Evolutionary conservation across 805 yeast species (phyloP).

Genomic region (Zygotorulaspora danielsina): DNA sequence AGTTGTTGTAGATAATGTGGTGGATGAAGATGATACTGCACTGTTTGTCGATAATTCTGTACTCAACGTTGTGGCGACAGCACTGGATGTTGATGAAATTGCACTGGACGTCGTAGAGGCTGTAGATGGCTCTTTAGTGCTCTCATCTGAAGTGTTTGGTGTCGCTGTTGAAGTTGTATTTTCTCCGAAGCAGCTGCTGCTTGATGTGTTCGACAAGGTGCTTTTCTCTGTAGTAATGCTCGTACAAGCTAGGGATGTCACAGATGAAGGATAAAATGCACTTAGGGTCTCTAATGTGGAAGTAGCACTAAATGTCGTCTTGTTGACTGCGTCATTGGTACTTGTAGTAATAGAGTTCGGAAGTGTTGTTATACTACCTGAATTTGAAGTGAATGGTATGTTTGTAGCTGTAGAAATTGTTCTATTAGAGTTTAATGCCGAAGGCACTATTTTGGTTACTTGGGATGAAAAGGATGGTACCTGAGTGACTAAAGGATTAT

Average conservation of each 20-base stretch:
- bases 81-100: too few relatives aligned
- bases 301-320: conserved; percentile 9
- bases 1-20: not conserved
- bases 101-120: too few relatives aligned
- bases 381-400: not conserved
- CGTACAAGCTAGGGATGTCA: too few relatives aligned
- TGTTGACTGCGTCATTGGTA: conserved; percentile 1
- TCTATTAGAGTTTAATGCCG: conserved; percentile 27
- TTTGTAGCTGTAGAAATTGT: conserved; percentile 9
- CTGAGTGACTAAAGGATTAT: conserved; percentile 34
- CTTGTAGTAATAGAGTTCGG: not conserved
- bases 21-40: not conserved
- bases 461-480: conserved; percentile 29
- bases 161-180: not conserved
- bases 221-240: too few relatives aligned
- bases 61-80: too few relatives aligned
- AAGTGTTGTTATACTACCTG: not conserved
- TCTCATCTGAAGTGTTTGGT: not conserved
- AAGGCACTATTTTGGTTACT: conserved; percentile 31
- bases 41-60: not conserved
- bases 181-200: not conserved
- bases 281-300: conserved; percentile 14
- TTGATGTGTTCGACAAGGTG: not conserved
- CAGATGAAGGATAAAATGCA: conserved; percentile 1
- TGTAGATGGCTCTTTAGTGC: too few relatives aligned